These are phyloP conservation scores for Ustilago loliicola DNA, from an alignment of 1,284 basidiomycete species.

Conservation along the genomic window DNA sequence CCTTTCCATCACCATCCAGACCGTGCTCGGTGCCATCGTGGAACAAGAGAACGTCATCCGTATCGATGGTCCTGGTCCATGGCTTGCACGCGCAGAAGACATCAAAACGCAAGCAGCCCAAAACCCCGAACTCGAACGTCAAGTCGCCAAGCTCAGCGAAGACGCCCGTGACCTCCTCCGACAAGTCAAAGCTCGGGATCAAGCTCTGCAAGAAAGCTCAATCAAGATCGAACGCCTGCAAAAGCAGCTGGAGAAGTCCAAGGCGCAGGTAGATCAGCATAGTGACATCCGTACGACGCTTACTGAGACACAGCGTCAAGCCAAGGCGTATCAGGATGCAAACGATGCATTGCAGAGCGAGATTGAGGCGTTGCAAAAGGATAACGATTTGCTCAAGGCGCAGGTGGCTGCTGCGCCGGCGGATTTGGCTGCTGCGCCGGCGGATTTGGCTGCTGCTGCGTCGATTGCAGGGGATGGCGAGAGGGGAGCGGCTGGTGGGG, in stretches of 20 bases:
- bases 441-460: no score
- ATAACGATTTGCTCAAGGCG: conserved; percentile 84
- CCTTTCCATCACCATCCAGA: conserved; percentile 52
- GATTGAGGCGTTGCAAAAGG: conserved; percentile 85
- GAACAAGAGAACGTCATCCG: conserved; percentile 65
- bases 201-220: conserved; percentile 85
- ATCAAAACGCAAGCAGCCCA: conserved; percentile 85
- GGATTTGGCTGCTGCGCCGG: not conserved
- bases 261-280: conserved; percentile 85
- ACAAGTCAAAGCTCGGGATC: conserved; percentile 81
- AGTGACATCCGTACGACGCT: conserved; percentile 84
- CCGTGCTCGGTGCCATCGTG: conserved; percentile 52
- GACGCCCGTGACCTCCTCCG: conserved; percentile 88
- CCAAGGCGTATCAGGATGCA: conserved; percentile 88
- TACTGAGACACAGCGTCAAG: conserved; percentile 84
- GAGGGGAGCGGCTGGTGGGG: not conserved
- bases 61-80: conserved; percentile 75
- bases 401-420: conserved; percentile 60
- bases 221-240: conserved; percentile 97
- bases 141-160: conserved; percentile 85
- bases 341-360: conserved; percentile 93
- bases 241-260: conserved; percentile 87
- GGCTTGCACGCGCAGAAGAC: conserved; percentile 87
- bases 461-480: no score
- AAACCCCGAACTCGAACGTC: conserved; percentile 91